phyloP scores from a whole-genome alignment of 805 yeast species.

The Ogataea trehaloabstinens region DNA sequence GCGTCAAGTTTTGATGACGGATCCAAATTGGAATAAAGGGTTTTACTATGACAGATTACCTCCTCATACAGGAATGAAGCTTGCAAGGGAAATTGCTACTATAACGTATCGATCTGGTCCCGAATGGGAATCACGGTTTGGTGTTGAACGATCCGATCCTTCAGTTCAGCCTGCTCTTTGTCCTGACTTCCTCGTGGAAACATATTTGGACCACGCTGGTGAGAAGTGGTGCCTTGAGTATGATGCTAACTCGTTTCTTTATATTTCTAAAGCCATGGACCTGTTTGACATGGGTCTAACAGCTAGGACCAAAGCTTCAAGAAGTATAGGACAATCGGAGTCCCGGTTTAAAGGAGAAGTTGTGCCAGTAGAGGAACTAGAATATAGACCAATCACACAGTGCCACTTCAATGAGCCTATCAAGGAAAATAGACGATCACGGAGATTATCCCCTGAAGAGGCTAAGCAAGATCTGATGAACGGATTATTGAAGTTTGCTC shows the following conservation, averaged over 20 bases:
- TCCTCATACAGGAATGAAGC: conserved; percentile 93
- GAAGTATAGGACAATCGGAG: conserved; percentile 40
- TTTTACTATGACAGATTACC: conserved; percentile 71
- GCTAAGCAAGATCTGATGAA: conserved; percentile 56
- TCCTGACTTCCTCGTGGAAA: conserved; percentile 90
- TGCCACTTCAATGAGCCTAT: conserved; percentile 48
- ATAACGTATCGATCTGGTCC: conserved; percentile 95
- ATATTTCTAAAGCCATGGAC: conserved; percentile 93
- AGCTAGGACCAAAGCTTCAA: conserved; percentile 43
- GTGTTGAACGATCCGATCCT: conserved; percentile 83
- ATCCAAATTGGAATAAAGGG: conserved; percentile 93
- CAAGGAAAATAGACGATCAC: conserved; percentile 46
- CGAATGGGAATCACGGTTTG: conserved; percentile 93
- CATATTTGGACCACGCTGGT: conserved; percentile 92
- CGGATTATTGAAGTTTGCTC: conserved; percentile 64
- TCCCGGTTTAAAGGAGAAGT: conserved; percentile 27
- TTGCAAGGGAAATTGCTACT: conserved; percentile 91
- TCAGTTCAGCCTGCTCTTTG: conserved; percentile 79
- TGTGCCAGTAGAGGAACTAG: conserved; percentile 24
- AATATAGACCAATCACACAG: conserved; percentile 28
- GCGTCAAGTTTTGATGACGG: conserved; percentile 90
- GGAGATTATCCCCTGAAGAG: conserved; percentile 52
- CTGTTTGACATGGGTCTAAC: conserved; percentile 71
- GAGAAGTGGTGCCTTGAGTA: conserved; percentile 89
- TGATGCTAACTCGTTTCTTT: conserved; percentile 85